Conservation (phyloP, 306 rosid species). For the Arachis hypogaea region DNA sequence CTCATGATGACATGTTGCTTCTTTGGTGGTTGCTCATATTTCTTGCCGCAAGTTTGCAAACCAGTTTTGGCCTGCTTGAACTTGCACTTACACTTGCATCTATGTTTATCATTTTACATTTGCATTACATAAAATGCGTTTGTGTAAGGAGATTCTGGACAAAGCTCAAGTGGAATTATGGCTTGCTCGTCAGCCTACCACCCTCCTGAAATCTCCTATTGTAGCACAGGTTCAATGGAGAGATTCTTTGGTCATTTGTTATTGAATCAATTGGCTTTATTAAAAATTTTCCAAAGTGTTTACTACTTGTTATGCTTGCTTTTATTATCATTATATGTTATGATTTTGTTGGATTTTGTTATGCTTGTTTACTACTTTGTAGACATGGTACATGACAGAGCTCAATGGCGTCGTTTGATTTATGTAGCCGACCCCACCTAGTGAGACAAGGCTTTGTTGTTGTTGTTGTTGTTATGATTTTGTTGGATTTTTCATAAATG, state of each 20-base stretch:
- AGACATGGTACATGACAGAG: too few relatives aligned
- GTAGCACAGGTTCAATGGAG: not conserved
- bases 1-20: slow-evolving; percentile 4
- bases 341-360: too few relatives aligned
- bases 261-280: slow-evolving; percentile 7
- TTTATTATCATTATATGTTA: not conserved
- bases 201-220: too few relatives aligned
- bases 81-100: not conserved
- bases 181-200: not conserved
- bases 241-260: not conserved
- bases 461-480: too few relatives aligned
- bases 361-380: too few relatives aligned
- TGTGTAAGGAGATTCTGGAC: slow-evolving; percentile 1
- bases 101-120: not conserved
- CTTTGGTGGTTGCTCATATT: slow-evolving; percentile 15
- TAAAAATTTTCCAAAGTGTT: not conserved
- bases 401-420: too few relatives aligned
- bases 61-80: not conserved
- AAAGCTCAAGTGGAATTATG: not conserved
- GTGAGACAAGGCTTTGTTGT: too few relatives aligned
- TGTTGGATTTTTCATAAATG: not conserved
- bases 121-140: not conserved
- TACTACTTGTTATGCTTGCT: not conserved
- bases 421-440: too few relatives aligned
- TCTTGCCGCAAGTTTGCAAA: not conserved